Percentiles rank a stretch among this genome's conserved stretches.
Conservation (phyloP, 768 basidiomycete genomes). For the Pleurotus tuber-regium region DNA sequence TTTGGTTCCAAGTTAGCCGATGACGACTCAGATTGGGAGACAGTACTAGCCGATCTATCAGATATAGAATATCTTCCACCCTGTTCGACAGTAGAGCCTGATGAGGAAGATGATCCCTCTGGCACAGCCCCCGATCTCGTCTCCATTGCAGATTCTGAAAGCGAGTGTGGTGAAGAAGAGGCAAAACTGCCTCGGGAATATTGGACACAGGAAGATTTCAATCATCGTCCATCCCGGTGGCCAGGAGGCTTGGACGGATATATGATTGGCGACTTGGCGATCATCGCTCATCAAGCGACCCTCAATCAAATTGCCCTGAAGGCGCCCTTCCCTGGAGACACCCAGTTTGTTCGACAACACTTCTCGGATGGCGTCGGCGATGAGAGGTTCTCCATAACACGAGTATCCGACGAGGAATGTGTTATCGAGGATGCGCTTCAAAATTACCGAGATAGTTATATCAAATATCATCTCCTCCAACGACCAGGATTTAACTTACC, state of each 20-base stretch:
- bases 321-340: not conserved
- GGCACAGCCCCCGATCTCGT: too few species aligned
- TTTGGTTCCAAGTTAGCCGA: not conserved
- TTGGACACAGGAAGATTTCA: not conserved
- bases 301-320: not conserved
- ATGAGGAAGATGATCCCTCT: too few species aligned
- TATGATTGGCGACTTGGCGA: not conserved
- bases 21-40: not conserved
- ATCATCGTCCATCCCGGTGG: too few species aligned
- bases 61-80: not conserved
- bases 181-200: not conserved
- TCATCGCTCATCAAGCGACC: not conserved
- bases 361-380: not conserved
- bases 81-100: not conserved
- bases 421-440: not conserved
- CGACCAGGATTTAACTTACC: not conserved
- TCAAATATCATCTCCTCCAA: not conserved
- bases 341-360: not conserved
- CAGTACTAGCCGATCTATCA: not conserved
- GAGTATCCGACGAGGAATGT: not conserved
- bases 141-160: too few species aligned
- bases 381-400: not conserved
- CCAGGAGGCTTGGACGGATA: not conserved
- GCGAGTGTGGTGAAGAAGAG: not conserved
- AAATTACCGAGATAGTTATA: not conserved